Base-by-base conservation (phyloP, 2,329 filamentous ascomycete genomes). In the Xylaria sp. region DNA sequence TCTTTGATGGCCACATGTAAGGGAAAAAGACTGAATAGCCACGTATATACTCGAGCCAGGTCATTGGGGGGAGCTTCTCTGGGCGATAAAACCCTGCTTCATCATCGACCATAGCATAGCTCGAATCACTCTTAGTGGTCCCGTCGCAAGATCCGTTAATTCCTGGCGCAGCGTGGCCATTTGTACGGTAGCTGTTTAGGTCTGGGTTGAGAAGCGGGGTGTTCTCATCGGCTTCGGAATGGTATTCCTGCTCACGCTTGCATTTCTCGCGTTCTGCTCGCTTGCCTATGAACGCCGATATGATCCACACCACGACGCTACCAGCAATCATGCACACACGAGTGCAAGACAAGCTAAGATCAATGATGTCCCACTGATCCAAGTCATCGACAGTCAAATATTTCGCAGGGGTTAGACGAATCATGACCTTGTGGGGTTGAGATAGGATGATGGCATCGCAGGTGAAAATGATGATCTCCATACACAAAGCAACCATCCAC, bases 1-100 rank as follows among this genome's bases (percentile, higher is more conserved):
- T 90, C 77, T 95, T 95, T 75, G 90, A 92, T 0, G 96, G 96
- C 96, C 96, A 99, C 67, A 98, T 88, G 78, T 98, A 99, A 0
- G 94, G 95, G 79, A 98, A 97, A 81, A 99, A 97, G 60, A 98
- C 85, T 13, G 91, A 92, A 80, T 98, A 99, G 54, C 95, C 94
- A 71, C 91, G 90, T 69, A 98, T 84, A 79, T 99, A 99, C 78
- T 98, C 94, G 90, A 92, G 97, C 96, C 96, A 99, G 61, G 91
- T 96, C 73, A 92, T 93, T 74, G 92, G 92, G 2, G 93, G 94
- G 9, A 93, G 88, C 72, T 93, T 95, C 44, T 92, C 91, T 1
- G 94, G 94, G 74, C 95, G 91, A 79, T 97, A 97, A 85, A 97
- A 98, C 5, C 92, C 93, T 10, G 91, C 90, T 27, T 89, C 88